These are phyloP conservation scores for Tricladium varicosporioides DNA, from an alignment of 2,329 filamentous ascomycete genomes.

Conservation along the genomic window DNA sequence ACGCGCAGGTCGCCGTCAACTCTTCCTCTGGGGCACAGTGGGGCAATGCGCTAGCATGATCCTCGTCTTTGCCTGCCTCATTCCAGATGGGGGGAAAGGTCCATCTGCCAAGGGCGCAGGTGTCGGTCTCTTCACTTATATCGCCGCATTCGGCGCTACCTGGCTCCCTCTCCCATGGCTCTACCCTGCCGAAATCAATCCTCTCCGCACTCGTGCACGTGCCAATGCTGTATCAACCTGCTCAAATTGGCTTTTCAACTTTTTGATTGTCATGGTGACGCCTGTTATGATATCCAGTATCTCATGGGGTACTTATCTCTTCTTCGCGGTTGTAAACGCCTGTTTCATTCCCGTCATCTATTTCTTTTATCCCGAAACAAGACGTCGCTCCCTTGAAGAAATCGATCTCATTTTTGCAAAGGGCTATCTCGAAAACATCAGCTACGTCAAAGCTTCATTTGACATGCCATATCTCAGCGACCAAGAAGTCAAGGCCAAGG, in stretches of 20 bases:
- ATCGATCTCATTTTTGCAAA: slow-evolving; percentile 68
- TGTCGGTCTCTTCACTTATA: slow-evolving; percentile 61
- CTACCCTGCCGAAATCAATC: slow-evolving; percentile 60
- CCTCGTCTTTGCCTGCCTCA: slow-evolving; percentile 43
- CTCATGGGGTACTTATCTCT: slow-evolving; percentile 37
- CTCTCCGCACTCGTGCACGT: slow-evolving; percentile 57
- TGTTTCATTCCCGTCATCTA: slow-evolving; percentile 39
- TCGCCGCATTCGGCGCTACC: slow-evolving; percentile 58
- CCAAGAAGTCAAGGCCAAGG: slow-evolving; percentile 47
- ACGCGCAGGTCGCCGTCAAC: slow-evolving; percentile 63
- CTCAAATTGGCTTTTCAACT: slow-evolving; percentile 53
- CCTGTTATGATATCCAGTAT: slow-evolving; percentile 38
- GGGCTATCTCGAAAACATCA: slow-evolving; percentile 56
- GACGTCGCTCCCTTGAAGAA: slow-evolving; percentile 59
- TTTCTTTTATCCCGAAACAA: slow-evolving; percentile 48
- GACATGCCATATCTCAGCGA: slow-evolving; percentile 53
- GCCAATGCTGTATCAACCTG: slow-evolving; percentile 63
- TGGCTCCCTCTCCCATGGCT: slow-evolving; percentile 63
- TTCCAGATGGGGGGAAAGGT: slow-evolving; percentile 29
- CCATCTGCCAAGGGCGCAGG: slow-evolving; percentile 37
- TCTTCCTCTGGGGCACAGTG: slow-evolving; percentile 69
- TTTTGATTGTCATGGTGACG: slow-evolving; percentile 44
- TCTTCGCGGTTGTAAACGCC: slow-evolving; percentile 39
- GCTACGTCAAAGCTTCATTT: slow-evolving; percentile 56
- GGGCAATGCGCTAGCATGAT: slow-evolving; percentile 67